Evolutionary conservation across 441 rosid species (phyloP).

Genomic region (Gossypium trilobum): DNA sequence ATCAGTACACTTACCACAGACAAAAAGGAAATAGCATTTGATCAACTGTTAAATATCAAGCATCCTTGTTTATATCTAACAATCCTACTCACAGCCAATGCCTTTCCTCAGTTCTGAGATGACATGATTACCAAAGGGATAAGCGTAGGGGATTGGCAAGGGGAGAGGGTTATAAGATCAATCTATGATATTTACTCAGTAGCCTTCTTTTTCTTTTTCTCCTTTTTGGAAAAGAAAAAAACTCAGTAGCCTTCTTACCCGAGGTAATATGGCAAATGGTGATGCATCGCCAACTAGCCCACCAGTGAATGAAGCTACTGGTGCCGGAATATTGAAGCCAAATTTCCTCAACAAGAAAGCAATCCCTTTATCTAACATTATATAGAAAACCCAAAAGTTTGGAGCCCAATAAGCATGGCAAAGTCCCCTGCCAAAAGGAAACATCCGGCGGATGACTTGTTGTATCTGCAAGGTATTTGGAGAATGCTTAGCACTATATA

Average conservation of each 20-base stretch:
- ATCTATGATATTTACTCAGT: too few species aligned
- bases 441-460: conserved; percentile 69
- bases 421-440: conserved; percentile 95
- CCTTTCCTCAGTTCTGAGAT: background rate
- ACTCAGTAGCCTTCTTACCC: conserved; percentile 30
- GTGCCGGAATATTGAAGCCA: conserved; percentile 41
- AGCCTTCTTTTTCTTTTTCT: too few species aligned
- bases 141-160: background rate
- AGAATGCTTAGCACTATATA: conserved; percentile 18
- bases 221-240: too few species aligned
- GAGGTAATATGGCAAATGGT: conserved; percentile 65
- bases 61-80: background rate
- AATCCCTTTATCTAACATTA: conserved; percentile 61
- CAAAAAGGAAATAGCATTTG: background rate
- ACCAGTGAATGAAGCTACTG: conserved; percentile 76
- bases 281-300: conserved; percentile 79
- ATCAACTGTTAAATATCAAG: background rate
- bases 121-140: background rate
- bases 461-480: conserved; percentile 50
- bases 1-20: background rate
- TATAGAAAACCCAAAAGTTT: conserved; percentile 86
- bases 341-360: conserved; percentile 46
- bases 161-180: too few species aligned
- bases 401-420: conserved; percentile 98
- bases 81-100: background rate